These are phyloP conservation scores for Exophiala sp. DNA, from an alignment of 2,329 filamentous ascomycete genomes.

Conservation along the genomic window DNA sequence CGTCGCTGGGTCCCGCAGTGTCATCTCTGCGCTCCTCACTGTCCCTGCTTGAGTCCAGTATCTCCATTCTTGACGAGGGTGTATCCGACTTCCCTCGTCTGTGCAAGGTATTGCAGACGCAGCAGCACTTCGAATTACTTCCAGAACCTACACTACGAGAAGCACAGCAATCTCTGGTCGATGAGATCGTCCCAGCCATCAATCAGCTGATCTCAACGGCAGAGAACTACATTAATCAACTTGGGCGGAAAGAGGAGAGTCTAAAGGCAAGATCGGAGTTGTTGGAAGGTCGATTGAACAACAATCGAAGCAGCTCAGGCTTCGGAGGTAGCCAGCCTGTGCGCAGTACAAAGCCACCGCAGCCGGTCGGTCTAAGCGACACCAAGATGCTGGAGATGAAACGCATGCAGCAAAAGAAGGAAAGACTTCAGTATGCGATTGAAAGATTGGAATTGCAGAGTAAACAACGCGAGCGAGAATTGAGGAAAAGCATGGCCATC, in stretches of 20 bases:
- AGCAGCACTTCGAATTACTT: conserved; percentile 87
- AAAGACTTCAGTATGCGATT: conserved; percentile 80
- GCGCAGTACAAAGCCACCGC: conserved; percentile 25
- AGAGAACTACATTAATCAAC: conserved; percentile 77
- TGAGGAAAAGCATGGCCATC: conserved; percentile 69
- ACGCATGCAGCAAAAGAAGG: conserved; percentile 74
- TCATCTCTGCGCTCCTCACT: conserved; percentile 59
- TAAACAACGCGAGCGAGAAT: conserved; percentile 68
- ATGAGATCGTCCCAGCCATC: conserved; percentile 87
- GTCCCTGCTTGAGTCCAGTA: conserved; percentile 60
- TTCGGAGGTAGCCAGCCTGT: conserved; percentile 11
- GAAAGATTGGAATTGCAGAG: conserved; percentile 82
- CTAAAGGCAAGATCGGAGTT: conserved; percentile 79
- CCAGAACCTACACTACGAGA: conserved; percentile 76
- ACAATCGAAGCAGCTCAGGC: conserved; percentile 34
- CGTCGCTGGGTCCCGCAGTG: conserved; percentile 58
- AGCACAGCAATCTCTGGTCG: conserved; percentile 78
- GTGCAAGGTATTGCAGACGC: conserved; percentile 61
- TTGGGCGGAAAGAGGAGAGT: conserved; percentile 76
- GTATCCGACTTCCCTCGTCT: conserved; percentile 63
- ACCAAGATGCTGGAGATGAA: conserved; percentile 59
- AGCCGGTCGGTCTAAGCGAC: conserved; percentile 28
- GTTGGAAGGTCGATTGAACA: conserved; percentile 67
- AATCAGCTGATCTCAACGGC: conserved; percentile 73
- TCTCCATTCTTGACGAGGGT: conserved; percentile 58